Conservation (phyloP, 2,329 filamentous ascomycete species). For the Fusarium fujikuroi region DNA sequence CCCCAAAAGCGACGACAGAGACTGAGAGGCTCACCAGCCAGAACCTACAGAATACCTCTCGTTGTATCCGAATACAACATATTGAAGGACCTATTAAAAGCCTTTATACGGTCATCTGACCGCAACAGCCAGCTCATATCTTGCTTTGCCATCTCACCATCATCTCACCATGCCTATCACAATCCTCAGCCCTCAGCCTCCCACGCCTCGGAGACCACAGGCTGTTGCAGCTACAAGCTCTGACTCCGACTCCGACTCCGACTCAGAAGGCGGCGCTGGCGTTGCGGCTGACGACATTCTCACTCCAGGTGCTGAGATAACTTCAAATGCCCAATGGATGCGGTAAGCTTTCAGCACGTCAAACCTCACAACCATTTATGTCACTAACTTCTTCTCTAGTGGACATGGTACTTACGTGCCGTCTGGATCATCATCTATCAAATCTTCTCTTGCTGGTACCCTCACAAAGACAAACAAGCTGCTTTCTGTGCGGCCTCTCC, state of each 20-base stretch:
- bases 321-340: slow-evolving; percentile 97
- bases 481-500: slow-evolving; percentile 87
- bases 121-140: neutral
- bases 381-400: slow-evolving; percentile 55
- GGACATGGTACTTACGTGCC: slow-evolving; percentile 92
- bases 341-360: slow-evolving; percentile 57
- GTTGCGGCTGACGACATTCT: slow-evolving; percentile 69
- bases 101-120: neutral
- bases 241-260: slow-evolving; percentile 57
- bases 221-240: slow-evolving; percentile 42
- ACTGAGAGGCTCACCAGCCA: neutral
- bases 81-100: neutral
- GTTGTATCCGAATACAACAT: neutral
- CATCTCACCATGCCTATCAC: slow-evolving; percentile 58
- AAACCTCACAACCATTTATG: neutral
- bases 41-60: neutral
- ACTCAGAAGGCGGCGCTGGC: slow-evolving; percentile 59
- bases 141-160: slow-evolving; percentile 14
- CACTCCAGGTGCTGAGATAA: slow-evolving; percentile 89
- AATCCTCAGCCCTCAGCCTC: slow-evolving; percentile 56
- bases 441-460: slow-evolving; percentile 89
- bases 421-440: slow-evolving; percentile 73
- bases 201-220: slow-evolving; percentile 40
- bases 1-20: slow-evolving; percentile 4
- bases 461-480: slow-evolving; percentile 96